A percentile compares a stretch with the other conserved stretches of the same genome.
Evolutionary conservation across 768 basidiomycete species (phyloP).

Genomic region (Psilocybe tampanensis): DNA sequence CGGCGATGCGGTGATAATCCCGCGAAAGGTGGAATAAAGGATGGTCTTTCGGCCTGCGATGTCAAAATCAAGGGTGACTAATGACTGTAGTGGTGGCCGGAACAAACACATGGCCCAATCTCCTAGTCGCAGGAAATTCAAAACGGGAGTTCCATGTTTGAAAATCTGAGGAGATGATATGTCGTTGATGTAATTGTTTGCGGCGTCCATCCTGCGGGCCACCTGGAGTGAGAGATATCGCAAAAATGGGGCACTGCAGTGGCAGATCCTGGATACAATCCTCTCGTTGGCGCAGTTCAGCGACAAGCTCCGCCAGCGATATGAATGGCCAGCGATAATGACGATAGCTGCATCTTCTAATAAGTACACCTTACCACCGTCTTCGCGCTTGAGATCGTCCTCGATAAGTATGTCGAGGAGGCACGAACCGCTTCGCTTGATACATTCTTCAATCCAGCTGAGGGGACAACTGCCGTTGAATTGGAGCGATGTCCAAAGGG

Average conservation of each 20-base stretch:
- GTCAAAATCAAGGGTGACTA: conserved; percentile 48
- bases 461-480: conserved; percentile 22
- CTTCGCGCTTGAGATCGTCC: not conserved
- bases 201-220: conserved; percentile 27
- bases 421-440: conserved; percentile 34
- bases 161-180: conserved; percentile 30
- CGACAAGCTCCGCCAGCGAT: conserved; percentile 38
- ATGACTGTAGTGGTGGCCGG: conserved; percentile 33
- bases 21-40: conserved; percentile 33
- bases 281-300: conserved; percentile 32
- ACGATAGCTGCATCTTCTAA: conserved; percentile 26
- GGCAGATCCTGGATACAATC: conserved; percentile 31
- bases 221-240: conserved; percentile 42
- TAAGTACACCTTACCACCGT: not conserved
- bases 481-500: conserved; percentile 43
- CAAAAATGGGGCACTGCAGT: conserved; percentile 32
- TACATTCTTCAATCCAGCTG: conserved; percentile 29
- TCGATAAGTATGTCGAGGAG: conserved; percentile 36
- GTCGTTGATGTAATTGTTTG: conserved; percentile 14
- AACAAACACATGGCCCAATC: conserved; percentile 45
- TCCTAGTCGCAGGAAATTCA: conserved; percentile 44
- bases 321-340: conserved; percentile 31
- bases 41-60: conserved; percentile 39
- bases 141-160: conserved; percentile 27
- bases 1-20: conserved; percentile 35